Base-by-base conservation (phyloP, 2,329 filamentous ascomycete species). In the Bipolaris oryzae region DNA sequence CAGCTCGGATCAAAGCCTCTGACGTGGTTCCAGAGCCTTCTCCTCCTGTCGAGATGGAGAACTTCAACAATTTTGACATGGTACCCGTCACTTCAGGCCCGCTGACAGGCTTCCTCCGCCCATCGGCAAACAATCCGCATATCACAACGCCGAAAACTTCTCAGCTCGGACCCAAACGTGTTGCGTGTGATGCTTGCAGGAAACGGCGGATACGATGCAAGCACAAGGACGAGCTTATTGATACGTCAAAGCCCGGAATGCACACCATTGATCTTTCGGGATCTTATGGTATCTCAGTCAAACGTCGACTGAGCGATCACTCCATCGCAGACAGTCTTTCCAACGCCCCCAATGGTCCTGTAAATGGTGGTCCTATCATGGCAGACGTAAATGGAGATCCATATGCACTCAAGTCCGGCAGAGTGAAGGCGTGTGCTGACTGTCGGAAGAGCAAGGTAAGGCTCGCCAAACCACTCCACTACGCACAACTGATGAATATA, bases 391-490 rank as follows among this genome's bases (percentile, higher is more conserved):
- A 69, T 20, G 63, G 64, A n/a, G 75, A 77, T 41, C 70, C 76
- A 58, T 66, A 76, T 58, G 74, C 83, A 57, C 79, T 78, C 43
- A 82, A 85, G 74, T 84, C 85, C 70, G 81, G 84, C 57, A 75
- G 86, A 65, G 87, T 81, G 66, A 88, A 87, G 72, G 86, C 86
- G 41, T 89, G 86, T 70, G 81, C 85, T 56, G 85, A 88, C 64
- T 89, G 86, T 73, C 82, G 86, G 43, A 88, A 87, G 71, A 87
- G 85, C 80, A 88, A 88, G 80, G 86, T 87, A 70, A 73, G 82
- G 74, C 38, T 20, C 33, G 13, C 41, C 5, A 18, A 50, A 4
- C 33, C n/a, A 5, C 10, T 13, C 16, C 7, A 33, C 37, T 47
- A 41, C 5, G 33, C 25, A 43, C 34, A 41, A 35, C 66, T 74